Evolutionary conservation across 441 rosid species (phyloP).

Genomic region (Manihot esculenta): DNA sequence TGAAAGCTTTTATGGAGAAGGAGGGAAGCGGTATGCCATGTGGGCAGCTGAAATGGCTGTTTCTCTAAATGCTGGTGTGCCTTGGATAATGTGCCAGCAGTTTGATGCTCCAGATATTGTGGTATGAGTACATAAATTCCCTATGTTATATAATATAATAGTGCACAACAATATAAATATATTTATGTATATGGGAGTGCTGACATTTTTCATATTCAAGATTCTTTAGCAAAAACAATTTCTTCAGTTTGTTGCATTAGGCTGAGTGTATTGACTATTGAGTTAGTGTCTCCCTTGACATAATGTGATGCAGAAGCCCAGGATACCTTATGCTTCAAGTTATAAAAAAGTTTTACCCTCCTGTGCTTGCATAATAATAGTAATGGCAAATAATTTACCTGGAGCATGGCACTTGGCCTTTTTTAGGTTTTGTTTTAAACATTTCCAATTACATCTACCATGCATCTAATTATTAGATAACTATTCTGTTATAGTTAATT

Average conservation of each 20-base stretch:
- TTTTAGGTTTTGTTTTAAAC: slow-evolving; percentile 1
- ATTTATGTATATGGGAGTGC: background rate
- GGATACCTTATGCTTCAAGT: no score
- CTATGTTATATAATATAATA: background rate
- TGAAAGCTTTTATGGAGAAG: slow-evolving; percentile 72
- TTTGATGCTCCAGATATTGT: slow-evolving; percentile 78
- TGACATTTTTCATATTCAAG: background rate
- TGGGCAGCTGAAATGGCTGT: slow-evolving; percentile 99
- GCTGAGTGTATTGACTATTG: background rate
- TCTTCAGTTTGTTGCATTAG: background rate
- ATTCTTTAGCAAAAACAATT: background rate
- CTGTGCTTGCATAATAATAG: no score
- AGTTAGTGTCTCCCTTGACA: background rate
- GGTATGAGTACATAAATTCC: slow-evolving; percentile 41
- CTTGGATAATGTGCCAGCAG: slow-evolving; percentile 98
- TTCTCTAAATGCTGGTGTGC: slow-evolving; percentile 80
- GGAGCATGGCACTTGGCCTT: background rate
- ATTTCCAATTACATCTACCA: background rate
- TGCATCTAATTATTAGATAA: slow-evolving; percentile 1
- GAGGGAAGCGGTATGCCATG: slow-evolving; percentile 70
- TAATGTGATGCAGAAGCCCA: no score
- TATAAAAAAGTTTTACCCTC: no score
- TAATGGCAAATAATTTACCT: background rate
- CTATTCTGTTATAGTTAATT: background rate
- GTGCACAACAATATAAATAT: background rate